phyloP scores from a whole-genome alignment of 2,329 filamentous ascomycete genomes.

The Monosporascus sp. region DNA sequence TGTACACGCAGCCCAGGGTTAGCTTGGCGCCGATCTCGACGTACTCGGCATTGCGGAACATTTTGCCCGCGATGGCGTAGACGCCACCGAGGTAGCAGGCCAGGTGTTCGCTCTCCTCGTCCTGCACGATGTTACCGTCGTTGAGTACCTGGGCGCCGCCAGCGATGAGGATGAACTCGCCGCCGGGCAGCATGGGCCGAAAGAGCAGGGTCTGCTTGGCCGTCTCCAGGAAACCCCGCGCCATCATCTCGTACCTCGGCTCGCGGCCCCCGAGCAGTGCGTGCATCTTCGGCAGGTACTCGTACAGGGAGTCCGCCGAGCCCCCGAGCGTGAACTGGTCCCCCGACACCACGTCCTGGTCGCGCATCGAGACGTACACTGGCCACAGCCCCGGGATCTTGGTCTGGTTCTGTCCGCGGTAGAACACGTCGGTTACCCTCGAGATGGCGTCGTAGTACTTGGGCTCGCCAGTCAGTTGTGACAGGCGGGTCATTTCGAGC shows the following conservation, averaged over 20 bases:
- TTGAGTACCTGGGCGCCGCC: slow-evolving; percentile 41
- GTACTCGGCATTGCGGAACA: slow-evolving; percentile 50
- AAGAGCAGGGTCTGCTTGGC: slow-evolving; percentile 61
- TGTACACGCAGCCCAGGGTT: slow-evolving; percentile 58
- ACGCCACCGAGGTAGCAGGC: slow-evolving; percentile 68
- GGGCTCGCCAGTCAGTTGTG: slow-evolving; percentile 64
- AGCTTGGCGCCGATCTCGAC: slow-evolving; percentile 51
- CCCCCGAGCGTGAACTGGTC: slow-evolving; percentile 31
- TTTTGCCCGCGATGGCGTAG: slow-evolving; percentile 60
- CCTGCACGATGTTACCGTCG: slow-evolving; percentile 19
- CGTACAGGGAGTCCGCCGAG: slow-evolving; percentile 39
- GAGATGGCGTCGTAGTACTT: slow-evolving; percentile 72
- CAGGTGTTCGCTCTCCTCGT: slow-evolving; percentile 49
- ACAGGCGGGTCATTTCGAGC: slow-evolving; percentile 67
- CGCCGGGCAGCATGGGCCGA: slow-evolving; percentile 55
- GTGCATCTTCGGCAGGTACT: slow-evolving; percentile 59
- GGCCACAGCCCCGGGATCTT: slow-evolving; percentile 70
- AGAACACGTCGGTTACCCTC: slow-evolving; percentile 61
- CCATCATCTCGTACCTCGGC: slow-evolving; percentile 32
- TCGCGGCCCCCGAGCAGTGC: slow-evolving; percentile 57
- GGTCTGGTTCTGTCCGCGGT: slow-evolving; percentile 59
- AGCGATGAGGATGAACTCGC: slow-evolving; percentile 55
- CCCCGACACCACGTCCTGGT: slow-evolving; percentile 35
- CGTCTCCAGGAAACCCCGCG: slow-evolving; percentile 45
- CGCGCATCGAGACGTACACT: slow-evolving; percentile 54